These are phyloP conservation scores for Didymella lethalis DNA, from an alignment of 2,329 filamentous ascomycete species.

Conservation along the genomic window DNA sequence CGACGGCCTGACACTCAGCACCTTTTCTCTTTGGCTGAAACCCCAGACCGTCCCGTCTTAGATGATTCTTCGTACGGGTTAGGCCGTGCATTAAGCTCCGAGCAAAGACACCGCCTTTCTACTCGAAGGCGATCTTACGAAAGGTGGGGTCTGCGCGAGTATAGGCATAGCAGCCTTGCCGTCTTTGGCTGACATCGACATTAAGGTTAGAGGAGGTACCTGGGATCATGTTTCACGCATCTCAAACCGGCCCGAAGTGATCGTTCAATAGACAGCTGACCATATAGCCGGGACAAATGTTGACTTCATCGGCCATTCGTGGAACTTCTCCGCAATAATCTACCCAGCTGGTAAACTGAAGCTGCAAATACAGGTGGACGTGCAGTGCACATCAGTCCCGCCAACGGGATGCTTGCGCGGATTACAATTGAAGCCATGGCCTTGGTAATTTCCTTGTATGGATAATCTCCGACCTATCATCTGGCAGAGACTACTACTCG, in stretches of 20 bases:
- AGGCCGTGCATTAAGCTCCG: conserved; percentile 13
- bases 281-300: conserved; percentile 6
- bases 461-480: not conserved
- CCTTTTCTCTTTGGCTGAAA: conserved; percentile 25
- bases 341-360: not conserved
- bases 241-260: conserved; percentile 15
- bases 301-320: not conserved
- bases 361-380: conserved; percentile 5
- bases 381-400: conserved; percentile 2
- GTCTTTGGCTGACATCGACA: conserved; percentile 6
- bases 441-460: not conserved
- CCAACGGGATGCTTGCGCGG: conserved; percentile 12
- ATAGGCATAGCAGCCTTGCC: conserved; percentile 16
- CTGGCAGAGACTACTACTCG: not conserved
- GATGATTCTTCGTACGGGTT: conserved; percentile 9
- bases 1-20: conserved; percentile 19
- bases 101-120: conserved; percentile 35
- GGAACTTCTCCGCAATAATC: conserved; percentile 15
- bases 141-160: conserved; percentile 15
- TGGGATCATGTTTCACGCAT: conserved; percentile 12
- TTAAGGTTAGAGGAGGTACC: conserved; percentile 3
- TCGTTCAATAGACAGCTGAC: conserved; percentile 6
- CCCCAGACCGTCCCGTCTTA: conserved; percentile 24
- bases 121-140: conserved; percentile 30
- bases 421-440: conserved; percentile 6